Conservation (phyloP, 768 basidiomycete species). For the Pleurotus tuoliensis region DNA sequence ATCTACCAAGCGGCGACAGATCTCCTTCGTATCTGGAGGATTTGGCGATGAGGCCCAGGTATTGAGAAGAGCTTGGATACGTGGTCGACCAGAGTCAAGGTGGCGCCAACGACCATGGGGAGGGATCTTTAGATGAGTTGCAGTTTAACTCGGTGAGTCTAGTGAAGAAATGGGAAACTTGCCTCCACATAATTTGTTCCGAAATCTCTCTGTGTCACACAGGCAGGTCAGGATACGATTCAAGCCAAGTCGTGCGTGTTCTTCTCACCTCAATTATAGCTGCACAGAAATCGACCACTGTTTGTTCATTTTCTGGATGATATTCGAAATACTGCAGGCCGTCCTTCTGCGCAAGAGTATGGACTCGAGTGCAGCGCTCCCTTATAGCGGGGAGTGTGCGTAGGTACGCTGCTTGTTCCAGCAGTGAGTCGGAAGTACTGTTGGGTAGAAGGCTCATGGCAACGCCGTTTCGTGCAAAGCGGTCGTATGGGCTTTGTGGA, state of each 20-base stretch:
- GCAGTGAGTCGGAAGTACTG: constrained; percentile 11
- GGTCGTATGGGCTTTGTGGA: too few relatives aligned
- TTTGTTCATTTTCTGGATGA: constrained; percentile 67
- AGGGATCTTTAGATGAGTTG: constrained; percentile 51
- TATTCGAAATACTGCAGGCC: constrained; percentile 86
- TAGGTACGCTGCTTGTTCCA: constrained; percentile 61
- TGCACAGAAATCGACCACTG: constrained; percentile 71
- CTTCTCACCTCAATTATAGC: constrained; percentile 71
- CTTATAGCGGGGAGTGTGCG: constrained; percentile 88
- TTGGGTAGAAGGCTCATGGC: constrained; percentile 8
- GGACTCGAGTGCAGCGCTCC: constrained; percentile 76
- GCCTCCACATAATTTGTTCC: constrained; percentile 63
- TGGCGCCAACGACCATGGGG: constrained; percentile 92
- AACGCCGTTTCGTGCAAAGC: not conserved
- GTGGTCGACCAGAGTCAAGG: constrained; percentile 64
- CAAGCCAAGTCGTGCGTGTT: not conserved
- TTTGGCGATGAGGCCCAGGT: constrained; percentile 46
- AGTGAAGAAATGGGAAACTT: constrained; percentile 19
- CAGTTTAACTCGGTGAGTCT: not conserved
- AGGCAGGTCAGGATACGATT: constrained; percentile 1
- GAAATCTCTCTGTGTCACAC: constrained; percentile 67
- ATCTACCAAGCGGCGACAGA: constrained; percentile 76
- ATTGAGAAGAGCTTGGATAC: constrained; percentile 56
- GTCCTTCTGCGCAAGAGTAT: constrained; percentile 69
- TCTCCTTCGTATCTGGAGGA: constrained; percentile 50